These are phyloP conservation scores for Paramyrothecium sp. DNA, from an alignment of 2,329 filamentous ascomycete genomes.

Conservation along the genomic window DNA sequence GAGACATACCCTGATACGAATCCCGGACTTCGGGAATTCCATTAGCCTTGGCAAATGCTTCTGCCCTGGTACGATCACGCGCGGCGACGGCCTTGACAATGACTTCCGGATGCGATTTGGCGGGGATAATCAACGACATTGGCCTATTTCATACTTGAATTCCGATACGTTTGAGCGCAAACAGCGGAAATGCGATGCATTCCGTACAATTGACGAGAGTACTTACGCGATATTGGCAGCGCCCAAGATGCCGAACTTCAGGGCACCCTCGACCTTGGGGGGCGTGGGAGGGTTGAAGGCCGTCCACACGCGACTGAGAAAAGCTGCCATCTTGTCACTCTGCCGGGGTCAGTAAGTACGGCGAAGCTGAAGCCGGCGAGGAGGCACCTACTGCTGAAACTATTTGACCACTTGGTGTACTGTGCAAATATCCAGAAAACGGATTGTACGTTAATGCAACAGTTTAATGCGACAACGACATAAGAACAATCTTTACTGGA, in stretches of 20 bases:
- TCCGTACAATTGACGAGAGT: background rate
- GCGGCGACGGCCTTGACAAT: slow-evolving; percentile 52
- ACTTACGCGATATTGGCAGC: slow-evolving; percentile 37
- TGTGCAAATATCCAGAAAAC: no score
- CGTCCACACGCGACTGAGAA: background rate
- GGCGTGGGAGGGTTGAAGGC: background rate
- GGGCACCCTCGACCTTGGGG: slow-evolving; percentile 11
- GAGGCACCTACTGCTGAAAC: no score
- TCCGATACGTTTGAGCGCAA: background rate
- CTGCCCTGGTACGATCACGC: slow-evolving; percentile 43
- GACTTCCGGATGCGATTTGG: slow-evolving; percentile 51
- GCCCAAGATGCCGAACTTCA: slow-evolving; percentile 40
- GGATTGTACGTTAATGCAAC: no score
- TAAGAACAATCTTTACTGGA: no score
- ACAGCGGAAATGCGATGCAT: no score
- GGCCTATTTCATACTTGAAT: slow-evolving; percentile 23
- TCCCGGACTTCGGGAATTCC: slow-evolving; percentile 47
- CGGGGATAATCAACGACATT: slow-evolving; percentile 44
- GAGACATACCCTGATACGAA: slow-evolving; percentile 40
- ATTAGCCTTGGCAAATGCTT: slow-evolving; percentile 49
- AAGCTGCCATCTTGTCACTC: background rate
- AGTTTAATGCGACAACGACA: no score
- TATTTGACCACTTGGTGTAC: no score
- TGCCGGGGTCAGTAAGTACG: no score
- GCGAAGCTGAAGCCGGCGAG: no score